Percentiles rank a stretch among this genome's conserved stretches.
Conservation (phyloP, 257 asterid species). For the Cynanchum wilfordii region DNA sequence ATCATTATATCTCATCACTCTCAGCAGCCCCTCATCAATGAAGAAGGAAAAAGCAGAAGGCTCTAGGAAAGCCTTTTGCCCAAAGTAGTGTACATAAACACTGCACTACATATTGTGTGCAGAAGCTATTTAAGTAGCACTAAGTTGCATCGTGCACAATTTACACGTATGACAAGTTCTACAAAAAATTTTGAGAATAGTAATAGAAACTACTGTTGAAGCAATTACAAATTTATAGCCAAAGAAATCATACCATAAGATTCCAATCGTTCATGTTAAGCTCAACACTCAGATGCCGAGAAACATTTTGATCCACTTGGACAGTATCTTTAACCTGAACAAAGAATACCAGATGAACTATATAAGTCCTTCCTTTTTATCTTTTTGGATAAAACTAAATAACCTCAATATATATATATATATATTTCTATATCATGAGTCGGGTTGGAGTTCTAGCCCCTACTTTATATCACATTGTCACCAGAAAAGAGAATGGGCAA, state of each 20-base stretch:
- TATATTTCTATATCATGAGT: neutral
- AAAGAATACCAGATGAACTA: neutral
- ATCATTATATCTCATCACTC: neutral
- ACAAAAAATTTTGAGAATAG: neutral
- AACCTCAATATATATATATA: neutral
- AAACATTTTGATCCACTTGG: constrained; percentile 86
- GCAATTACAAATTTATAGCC: neutral
- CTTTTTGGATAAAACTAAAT: neutral
- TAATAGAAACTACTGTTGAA: neutral
- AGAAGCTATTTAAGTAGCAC: neutral
- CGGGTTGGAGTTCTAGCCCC: neutral
- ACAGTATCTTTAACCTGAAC: constrained; percentile 87
- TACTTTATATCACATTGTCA: neutral
- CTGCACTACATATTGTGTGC: neutral
- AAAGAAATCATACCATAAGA: constrained; percentile 53
- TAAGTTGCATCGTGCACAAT: neutral
- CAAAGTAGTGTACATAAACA: neutral
- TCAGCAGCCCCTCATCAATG: neutral
- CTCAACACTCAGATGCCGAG: constrained; percentile 71
- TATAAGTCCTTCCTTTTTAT: no score
- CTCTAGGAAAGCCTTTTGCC: neutral
- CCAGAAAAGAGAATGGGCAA: neutral
- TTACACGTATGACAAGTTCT: neutral
- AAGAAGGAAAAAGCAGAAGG: neutral
- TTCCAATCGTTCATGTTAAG: constrained; percentile 64